phyloP scores from a whole-genome alignment of 495 filamentous ascomycete genomes.

The Lasiosphaeriaceae sp. region DNA sequence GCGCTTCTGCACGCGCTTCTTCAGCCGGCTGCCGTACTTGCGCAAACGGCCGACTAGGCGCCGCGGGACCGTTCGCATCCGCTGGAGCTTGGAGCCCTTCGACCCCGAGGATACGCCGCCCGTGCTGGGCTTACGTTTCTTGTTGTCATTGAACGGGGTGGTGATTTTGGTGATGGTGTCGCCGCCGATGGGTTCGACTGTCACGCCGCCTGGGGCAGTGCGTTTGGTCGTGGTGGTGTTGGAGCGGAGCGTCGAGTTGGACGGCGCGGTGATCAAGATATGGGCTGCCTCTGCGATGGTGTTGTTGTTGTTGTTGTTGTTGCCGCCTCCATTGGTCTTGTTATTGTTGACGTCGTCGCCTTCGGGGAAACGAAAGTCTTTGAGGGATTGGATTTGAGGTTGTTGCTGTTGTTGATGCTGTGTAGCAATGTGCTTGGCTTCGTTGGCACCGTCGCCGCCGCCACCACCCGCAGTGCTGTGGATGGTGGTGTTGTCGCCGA shows the following conservation, averaged over 20 bases:
- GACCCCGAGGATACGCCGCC: not conserved
- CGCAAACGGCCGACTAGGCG: not conserved
- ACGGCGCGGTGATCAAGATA: too few species aligned
- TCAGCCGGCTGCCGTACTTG: not conserved
- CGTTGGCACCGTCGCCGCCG: not conserved
- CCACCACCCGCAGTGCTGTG: not conserved
- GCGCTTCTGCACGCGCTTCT: not conserved
- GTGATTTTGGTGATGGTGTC: not conserved
- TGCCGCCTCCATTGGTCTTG: not conserved
- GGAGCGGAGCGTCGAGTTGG: too few species aligned
- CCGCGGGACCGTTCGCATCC: not conserved
- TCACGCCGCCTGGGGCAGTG: too few species aligned
- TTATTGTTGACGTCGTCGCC: not conserved
- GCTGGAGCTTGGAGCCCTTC: not conserved
- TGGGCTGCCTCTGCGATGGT: too few species aligned
- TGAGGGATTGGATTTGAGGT: not conserved
- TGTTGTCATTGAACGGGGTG: not conserved
- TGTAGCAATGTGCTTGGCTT: not conserved
- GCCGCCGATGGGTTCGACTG: too few species aligned
- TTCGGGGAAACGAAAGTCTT: conserved; percentile 1
- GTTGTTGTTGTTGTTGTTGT: not conserved
- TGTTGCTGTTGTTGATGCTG: not conserved
- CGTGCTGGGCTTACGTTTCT: not conserved
- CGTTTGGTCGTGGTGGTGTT: too few species aligned
- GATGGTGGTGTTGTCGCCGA: not conserved